Evolutionary conservation across 176 grass and related monocot species (phyloP), one percentile per base, ranked within the genome.

Genomic region (Ensete glaucum): DNA sequence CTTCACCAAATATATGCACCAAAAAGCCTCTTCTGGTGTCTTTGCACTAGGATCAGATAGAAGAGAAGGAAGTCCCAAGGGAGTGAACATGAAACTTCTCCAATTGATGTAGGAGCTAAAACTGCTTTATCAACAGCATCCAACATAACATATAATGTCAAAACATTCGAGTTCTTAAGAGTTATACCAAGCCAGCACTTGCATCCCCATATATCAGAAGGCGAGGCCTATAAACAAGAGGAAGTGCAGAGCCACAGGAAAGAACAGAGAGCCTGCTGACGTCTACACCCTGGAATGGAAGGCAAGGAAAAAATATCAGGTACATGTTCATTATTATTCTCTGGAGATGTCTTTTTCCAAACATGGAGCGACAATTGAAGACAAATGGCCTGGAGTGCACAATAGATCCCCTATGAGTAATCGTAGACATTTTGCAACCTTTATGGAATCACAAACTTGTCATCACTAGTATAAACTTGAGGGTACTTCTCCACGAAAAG

Each of bases 1-100:
- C 96, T 93, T 99, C 96, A 83, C 91, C 88, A 85, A 99, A 99
- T 72, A 99, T 95, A 83, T 99, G 96, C 73, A 99, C 96, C 51
- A 99, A 83, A 23, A 23, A 82, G 96, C 96, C 85, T 99, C 96
- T 87, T 99, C 96, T 82, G 96, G 96, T 78, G 91, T 94, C 79
- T 99, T 99, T 74, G 96, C 96, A 86, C 96, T 99, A 76, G 88
- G 86, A 84, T 99, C 96, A 13, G 96, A 99, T 76, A 99, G 88
- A 84, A 99, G 96, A 85, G 96, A 95, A 25, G 96, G 91, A 54
- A 99, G 76, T 9, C 96, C n/a, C 96, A 75, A 99, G 82, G 43
- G 96, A 95, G 55, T 99, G 91, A 78, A 99, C 86, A 83, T 91
- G 81, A 84, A 99, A 99, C 67, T 99, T 99, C 88, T 99, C 96